Base-by-base conservation (phyloP, 1,139 yeast species). In the Kluyveromyces sp. region DNA sequence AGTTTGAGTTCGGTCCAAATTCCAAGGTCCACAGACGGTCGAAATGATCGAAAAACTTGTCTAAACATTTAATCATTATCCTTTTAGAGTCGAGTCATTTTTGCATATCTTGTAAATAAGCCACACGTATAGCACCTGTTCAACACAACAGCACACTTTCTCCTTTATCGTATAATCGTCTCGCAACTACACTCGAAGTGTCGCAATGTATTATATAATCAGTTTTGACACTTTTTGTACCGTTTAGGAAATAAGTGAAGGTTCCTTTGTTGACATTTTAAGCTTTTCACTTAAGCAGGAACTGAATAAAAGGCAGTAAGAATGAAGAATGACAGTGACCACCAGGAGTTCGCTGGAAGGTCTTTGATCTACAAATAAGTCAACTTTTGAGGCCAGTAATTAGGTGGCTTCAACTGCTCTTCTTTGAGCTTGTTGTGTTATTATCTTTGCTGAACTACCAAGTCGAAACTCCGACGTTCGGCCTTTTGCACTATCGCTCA, bases 1-100 rank as follows among this genome's bases (percentile, higher is more conserved):
- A 74, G 65, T 42, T 58, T 11, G 45, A 43, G 33, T 29, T 45
- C 28, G 35, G 30, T 9, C 26, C 29, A 28, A 4, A n/a, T 15
- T 35, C 41, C n/a, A 32, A 31, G 17, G 30, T 31, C 8, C 22
- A 38, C 8, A 30, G 36, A 15, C 17, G 20, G 31, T 13, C 35
- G 4, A 11, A 34, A 19, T 11, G n/a, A 32, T 9, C 12, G 11
- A 7, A 13, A 8, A 18, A 11, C 16, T 8, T 19, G n/a, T 19
- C 20, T n/a, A 31, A 31, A n/a, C 33, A 11, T 8, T 15, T 31
- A 31, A 13, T 6, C n/a, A n/a, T n/a, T n/a, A n/a, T n/a, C n/a
- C n/a, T n/a, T n/a, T n/a, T n/a, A n/a, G n/a, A n/a, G n/a, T n/a
- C n/a, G n/a, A n/a, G n/a, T n/a, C n/a, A n/a, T n/a, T n/a, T n/a